Evolutionary conservation across 495 filamentous ascomycete genomes (phyloP), one percentile per base, ranked within the genome.

Genomic region (Daldinia vernicosa): DNA sequence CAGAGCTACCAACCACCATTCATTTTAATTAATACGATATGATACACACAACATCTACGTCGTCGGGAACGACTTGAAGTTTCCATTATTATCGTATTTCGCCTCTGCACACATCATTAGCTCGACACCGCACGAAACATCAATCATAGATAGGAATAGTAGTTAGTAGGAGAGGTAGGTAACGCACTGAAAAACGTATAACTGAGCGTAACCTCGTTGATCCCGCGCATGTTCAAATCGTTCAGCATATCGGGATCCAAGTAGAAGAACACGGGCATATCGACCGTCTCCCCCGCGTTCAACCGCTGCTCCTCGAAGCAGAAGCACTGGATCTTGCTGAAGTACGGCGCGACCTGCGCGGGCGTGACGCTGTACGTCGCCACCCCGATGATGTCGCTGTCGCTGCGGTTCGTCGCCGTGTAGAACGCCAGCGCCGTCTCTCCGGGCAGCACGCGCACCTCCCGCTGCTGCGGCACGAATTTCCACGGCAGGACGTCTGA

Each of bases 201-300:
- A 66, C 89, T 94, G 76, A 99, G 80, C 53, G 95, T 98, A 56
- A 99, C 92, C 24, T 92, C 95, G 80, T 97, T 93, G 72, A 99
- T 93, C 0, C 91, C 92, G 79, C 86, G 90, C 95, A 98, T 98
- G 52, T 89, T 92, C 19, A 94, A 84, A 80, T 99, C 96, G 66
- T 92, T 92, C 50, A 93, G 84, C 82, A 98, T 92, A 71, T 98
- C 96, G 6, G 96, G 96, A 77, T 99, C 96, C 74, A 99, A 91
- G 80, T 97, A 99, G 77, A 99, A 99, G 83, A 99, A 98, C 6
- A 99, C 96, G 3, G 96, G 96, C 96, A 99, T 99, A 83, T 99
- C 96, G 58, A 99, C 96, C 37, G 93, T 93, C 84, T 99, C 96
- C 27, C 95, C 93, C 24, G 94, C 95, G 78, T 94, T 95, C 57